phyloP scores from a whole-genome alignment of 2,329 filamentous ascomycete species.

The Epichloe festucae region DNA sequence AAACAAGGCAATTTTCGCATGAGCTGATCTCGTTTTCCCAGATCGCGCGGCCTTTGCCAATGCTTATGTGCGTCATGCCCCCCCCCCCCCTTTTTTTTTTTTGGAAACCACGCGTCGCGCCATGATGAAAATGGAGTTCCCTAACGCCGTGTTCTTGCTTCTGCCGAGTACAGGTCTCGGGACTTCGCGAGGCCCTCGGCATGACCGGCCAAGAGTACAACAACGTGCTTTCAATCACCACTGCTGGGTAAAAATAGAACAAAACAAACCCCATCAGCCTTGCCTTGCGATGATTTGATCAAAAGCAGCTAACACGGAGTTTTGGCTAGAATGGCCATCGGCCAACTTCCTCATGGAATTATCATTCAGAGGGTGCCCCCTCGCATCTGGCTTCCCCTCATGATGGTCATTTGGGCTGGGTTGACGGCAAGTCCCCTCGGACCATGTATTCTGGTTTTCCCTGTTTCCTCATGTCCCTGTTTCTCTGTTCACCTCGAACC shows the following conservation, averaged over 20 bases:
- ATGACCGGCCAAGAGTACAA: background rate
- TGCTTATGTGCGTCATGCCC: background rate
- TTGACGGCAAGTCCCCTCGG: conserved; percentile 29
- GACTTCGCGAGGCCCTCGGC: background rate
- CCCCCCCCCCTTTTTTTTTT: no score
- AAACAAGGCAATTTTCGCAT: conserved; percentile 25
- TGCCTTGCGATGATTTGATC: no score
- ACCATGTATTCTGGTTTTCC: background rate
- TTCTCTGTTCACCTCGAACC: no score
- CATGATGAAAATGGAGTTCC: conserved; percentile 28
- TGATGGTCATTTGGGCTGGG: conserved; percentile 51
- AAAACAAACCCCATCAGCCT: no score
- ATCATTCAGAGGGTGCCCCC: conserved; percentile 51
- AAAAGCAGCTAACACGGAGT: background rate
- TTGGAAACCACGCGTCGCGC: background rate
- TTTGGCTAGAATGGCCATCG: conserved; percentile 22
- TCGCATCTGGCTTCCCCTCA: conserved; percentile 48
- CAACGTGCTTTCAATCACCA: background rate
- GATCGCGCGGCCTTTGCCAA: background rate
- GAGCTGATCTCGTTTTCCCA: conserved; percentile 25
- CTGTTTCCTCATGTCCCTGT: no score
- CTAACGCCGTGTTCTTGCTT: conserved; percentile 14
- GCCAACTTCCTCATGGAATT: conserved; percentile 48
- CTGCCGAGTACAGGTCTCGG: background rate
- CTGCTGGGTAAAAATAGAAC: background rate